Evolutionary conservation across 345 rosid species (phyloP).

Genomic region (Melaleuca quinquenervia): DNA sequence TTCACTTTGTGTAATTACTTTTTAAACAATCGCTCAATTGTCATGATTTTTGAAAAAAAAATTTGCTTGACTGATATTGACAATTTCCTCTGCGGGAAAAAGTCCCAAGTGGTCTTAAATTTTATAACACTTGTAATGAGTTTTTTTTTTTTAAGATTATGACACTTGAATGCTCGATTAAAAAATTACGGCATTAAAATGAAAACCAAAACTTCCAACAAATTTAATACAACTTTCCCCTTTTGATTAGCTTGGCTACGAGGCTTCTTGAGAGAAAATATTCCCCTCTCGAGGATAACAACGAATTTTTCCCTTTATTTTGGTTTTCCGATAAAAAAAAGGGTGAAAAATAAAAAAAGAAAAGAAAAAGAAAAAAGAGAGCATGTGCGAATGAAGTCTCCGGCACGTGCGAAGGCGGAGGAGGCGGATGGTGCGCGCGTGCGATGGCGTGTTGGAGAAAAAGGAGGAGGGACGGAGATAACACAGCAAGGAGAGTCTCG

Average conservation of each 20-base stretch:
- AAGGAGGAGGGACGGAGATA: neutral
- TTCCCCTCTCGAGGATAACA: neutral
- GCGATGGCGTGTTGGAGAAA: neutral
- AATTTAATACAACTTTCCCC: neutral
- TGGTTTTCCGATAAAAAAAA: neutral
- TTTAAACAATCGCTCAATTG: accelerated
- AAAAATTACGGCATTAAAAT: neutral
- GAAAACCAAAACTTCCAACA: no score
- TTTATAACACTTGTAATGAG: accelerated
- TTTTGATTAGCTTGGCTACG: neutral
- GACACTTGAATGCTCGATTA: neutral
- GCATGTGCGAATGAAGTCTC: neutral
- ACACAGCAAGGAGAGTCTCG: neutral
- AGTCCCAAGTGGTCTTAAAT: accelerated
- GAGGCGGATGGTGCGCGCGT: neutral
- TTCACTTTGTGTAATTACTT: accelerated
- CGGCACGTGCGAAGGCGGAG: neutral
- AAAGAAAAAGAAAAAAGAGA: neutral
- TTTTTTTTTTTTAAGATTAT: neutral
- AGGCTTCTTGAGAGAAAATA: neutral
- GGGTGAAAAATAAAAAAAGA: neutral
- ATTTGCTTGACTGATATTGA: accelerated
- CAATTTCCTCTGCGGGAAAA: accelerated
- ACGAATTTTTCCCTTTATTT: neutral
- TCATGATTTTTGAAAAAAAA: accelerated